Evolutionary conservation across 164 flowering plant species (phyloP).

Genomic region (Kalanchoe fedtschenkoi): DNA sequence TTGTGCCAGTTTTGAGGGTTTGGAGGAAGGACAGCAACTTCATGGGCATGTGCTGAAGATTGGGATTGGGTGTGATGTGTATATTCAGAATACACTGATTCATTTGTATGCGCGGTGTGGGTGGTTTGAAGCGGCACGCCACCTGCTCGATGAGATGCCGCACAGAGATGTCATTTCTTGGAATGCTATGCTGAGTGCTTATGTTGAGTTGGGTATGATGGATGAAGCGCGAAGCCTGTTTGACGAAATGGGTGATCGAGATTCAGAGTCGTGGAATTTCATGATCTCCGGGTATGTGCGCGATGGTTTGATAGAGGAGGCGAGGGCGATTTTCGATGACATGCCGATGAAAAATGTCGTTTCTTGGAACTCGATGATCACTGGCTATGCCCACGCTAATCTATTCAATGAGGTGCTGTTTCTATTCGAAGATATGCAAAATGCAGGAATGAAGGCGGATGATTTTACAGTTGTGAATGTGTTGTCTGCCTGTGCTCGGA

Average conservation of each 20-base stretch:
- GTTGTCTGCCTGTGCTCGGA: conserved; percentile 25
- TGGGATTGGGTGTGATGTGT: conserved; percentile 21
- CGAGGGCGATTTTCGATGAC: conserved; percentile 20
- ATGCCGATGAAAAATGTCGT: conserved; percentile 22
- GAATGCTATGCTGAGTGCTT: conserved; percentile 32
- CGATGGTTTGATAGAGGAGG: conserved; percentile 20
- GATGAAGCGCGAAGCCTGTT: conserved; percentile 19
- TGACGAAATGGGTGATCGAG: conserved; percentile 31
- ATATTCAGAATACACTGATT: conserved; percentile 22
- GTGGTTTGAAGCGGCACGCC: conserved; percentile 11
- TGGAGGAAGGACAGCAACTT: conserved; percentile 24
- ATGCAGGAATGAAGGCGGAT: conserved; percentile 17
- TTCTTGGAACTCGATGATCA: conserved; percentile 28
- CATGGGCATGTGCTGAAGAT: conserved; percentile 20
- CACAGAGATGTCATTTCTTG: conserved; percentile 25
- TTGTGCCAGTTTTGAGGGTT: conserved; percentile 14
- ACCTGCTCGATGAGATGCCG: conserved; percentile 25
- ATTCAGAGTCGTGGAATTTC: conserved; percentile 38
- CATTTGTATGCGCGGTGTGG: conserved; percentile 20
- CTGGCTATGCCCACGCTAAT: conserved; percentile 18
- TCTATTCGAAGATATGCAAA: conserved; percentile 20
- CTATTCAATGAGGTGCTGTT: conserved; percentile 15
- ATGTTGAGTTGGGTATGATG: conserved; percentile 20
- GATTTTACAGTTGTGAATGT: conserved; percentile 24
- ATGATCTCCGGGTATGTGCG: conserved; percentile 30